These are phyloP conservation scores for Symbiodinium pilosum DNA, from an alignment of 73 alveolate species.

Conservation along the genomic window DNA sequence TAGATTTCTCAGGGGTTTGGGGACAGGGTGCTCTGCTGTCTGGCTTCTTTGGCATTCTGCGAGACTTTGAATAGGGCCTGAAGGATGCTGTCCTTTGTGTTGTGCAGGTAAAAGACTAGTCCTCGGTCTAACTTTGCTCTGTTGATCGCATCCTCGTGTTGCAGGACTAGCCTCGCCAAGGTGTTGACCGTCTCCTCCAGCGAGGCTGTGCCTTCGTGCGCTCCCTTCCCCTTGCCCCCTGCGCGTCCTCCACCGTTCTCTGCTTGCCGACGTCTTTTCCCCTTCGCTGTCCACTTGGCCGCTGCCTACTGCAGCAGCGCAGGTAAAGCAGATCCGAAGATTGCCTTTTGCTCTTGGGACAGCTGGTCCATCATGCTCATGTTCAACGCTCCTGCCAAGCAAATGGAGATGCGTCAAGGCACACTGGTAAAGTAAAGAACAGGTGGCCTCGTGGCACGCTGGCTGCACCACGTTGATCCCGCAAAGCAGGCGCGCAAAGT, in stretches of 20 bases:
- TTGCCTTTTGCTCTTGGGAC: not conserved
- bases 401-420: not conserved
- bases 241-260: not conserved
- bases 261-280: not conserved
- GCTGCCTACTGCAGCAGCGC: not conserved
- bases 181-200: not conserved
- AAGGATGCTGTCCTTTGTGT: not conserved
- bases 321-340: not conserved
- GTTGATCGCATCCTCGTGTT: not conserved
- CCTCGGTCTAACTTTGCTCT: not conserved
- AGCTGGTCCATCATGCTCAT: not conserved
- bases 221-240: not conserved
- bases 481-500: not conserved
- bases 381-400: not conserved
- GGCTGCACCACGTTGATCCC: not conserved
- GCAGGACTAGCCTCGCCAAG: not conserved
- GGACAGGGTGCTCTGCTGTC: not conserved
- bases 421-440: not conserved
- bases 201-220: not conserved
- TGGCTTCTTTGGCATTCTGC: not conserved
- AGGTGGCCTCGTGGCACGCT: not conserved
- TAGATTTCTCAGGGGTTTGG: not conserved
- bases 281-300: not conserved
- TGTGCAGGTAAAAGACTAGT: not conserved
- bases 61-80: not conserved